Evolutionary conservation across 2,329 filamentous ascomycete genomes (phyloP).

Genomic region (Pseudogymnoascus sp.): DNA sequence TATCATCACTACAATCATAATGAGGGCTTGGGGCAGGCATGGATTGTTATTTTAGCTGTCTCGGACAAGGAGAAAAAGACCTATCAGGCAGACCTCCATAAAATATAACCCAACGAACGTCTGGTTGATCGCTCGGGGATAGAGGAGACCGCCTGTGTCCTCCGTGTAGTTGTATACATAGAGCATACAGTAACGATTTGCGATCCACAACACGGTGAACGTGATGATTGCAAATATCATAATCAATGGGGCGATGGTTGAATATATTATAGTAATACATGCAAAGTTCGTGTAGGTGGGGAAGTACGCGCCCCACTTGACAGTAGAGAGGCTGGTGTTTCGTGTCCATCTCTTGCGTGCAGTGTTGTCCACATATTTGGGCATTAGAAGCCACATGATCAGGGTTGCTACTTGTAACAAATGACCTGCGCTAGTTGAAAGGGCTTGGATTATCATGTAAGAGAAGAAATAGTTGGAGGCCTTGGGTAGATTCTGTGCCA

Average conservation of each 20-base stretch:
- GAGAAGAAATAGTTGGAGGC: constrained; percentile 97
- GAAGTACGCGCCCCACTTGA: constrained; percentile 90
- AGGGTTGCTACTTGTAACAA: constrained; percentile 75
- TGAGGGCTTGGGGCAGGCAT: constrained; percentile 70
- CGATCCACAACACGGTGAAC: constrained; percentile 84
- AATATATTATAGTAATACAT: constrained; percentile 85
- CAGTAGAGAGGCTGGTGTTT: constrained; percentile 67
- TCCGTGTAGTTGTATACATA: constrained; percentile 85
- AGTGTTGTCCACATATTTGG: constrained; percentile 76
- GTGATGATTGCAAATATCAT: constrained; percentile 89
- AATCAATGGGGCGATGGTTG: constrained; percentile 81
- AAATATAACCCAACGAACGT: constrained; percentile 92
- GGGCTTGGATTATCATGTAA: constrained; percentile 91
- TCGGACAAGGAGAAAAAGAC: constrained; percentile 74
- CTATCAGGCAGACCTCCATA: constrained; percentile 85
- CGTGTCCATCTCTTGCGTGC: constrained; percentile 74
- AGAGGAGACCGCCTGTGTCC: constrained; percentile 88
- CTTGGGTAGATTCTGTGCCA: constrained; percentile 75
- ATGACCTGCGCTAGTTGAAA: constrained; percentile 84
- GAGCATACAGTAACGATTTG: constrained; percentile 89
- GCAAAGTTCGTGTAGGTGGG: constrained; percentile 95
- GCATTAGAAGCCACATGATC: constrained; percentile 72
- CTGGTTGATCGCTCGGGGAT: constrained; percentile 88
- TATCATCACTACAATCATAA: constrained; percentile 70
- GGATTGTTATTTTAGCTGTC: constrained; percentile 46